These are phyloP conservation scores for Spongispora temasekensis DNA, from an alignment of 1,284 basidiomycete genomes.

Conservation along the genomic window DNA sequence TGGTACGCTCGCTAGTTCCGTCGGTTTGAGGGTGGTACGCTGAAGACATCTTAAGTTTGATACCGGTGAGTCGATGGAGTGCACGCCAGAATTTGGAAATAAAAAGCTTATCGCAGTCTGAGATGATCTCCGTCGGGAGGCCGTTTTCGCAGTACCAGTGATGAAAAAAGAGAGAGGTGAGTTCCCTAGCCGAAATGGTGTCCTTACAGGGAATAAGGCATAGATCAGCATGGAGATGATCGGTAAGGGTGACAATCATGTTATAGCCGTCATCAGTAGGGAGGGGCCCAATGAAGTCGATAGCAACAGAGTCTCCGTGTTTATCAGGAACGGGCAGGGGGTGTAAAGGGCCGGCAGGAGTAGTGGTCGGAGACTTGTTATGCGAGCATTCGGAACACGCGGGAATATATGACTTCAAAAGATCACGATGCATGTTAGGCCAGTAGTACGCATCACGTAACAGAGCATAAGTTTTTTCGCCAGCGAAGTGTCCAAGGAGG, in stretches of 20 bases:
- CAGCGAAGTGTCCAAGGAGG: neutral
- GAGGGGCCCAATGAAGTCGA: constrained; percentile 39
- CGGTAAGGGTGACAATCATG: constrained; percentile 43
- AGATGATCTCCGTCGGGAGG: constrained; percentile 24
- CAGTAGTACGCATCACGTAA: neutral
- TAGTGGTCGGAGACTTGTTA: neutral
- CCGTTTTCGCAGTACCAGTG: constrained; percentile 42
- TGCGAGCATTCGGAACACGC: neutral
- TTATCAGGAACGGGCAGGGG: neutral
- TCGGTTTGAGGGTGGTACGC: constrained; percentile 44
- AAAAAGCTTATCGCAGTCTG: constrained; percentile 32
- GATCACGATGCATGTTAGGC: neutral
- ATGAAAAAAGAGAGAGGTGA: constrained; percentile 11
- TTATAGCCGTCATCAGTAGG: constrained; percentile 32
- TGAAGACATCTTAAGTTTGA: constrained; percentile 37
- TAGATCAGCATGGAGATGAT: constrained; percentile 39
- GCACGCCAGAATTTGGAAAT: constrained; percentile 29
- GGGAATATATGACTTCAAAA: neutral
- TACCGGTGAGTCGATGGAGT: constrained; percentile 29
- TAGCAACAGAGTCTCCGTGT: neutral
- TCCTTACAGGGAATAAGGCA: constrained; percentile 35
- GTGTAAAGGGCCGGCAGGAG: neutral
- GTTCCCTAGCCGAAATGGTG: constrained; percentile 32
- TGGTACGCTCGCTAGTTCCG: constrained; percentile 14
- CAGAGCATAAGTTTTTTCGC: neutral